phyloP scores from a whole-genome alignment of 306 rosid genomes.

The Trichosanthes truncata region DNA sequence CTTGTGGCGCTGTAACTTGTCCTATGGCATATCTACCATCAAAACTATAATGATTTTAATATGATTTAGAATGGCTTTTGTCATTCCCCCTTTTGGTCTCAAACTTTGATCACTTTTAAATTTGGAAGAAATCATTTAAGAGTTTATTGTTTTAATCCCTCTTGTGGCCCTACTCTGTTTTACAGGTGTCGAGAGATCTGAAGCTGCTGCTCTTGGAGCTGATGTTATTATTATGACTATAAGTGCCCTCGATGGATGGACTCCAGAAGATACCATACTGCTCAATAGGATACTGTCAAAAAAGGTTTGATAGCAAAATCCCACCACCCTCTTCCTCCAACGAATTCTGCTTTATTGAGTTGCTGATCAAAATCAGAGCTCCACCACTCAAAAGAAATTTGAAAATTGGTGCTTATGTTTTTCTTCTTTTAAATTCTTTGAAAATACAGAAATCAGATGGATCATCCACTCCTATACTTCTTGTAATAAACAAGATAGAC shows the following conservation, averaged over 20 bases:
- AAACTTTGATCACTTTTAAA: background rate
- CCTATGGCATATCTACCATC: background rate
- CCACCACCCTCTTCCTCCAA: background rate
- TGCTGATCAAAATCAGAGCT: background rate
- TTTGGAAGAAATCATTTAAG: background rate
- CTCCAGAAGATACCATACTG: conserved; percentile 68
- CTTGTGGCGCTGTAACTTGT: background rate
- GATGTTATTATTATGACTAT: conserved; percentile 76
- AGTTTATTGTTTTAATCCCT: background rate
- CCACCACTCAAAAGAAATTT: background rate
- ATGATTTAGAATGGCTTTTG: background rate
- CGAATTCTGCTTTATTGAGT: background rate
- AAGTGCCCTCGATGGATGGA: conserved; percentile 91
- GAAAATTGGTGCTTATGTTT: background rate
- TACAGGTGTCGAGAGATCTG: conserved; percentile 93
- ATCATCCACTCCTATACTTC: conserved; percentile 66
- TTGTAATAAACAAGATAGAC: conserved; percentile 84
- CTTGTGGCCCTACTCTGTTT: background rate
- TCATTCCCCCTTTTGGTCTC: background rate
- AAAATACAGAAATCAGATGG: conserved; percentile 45
- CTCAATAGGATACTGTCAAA: conserved; percentile 59
- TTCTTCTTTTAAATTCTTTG: background rate
- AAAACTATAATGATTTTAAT: background rate
- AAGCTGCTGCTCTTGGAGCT: conserved; percentile 89
- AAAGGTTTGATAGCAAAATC: conserved; percentile 32